These are phyloP conservation scores for Beauveria caledonica DNA, from an alignment of 2,329 filamentous ascomycete genomes.

Conservation along the genomic window DNA sequence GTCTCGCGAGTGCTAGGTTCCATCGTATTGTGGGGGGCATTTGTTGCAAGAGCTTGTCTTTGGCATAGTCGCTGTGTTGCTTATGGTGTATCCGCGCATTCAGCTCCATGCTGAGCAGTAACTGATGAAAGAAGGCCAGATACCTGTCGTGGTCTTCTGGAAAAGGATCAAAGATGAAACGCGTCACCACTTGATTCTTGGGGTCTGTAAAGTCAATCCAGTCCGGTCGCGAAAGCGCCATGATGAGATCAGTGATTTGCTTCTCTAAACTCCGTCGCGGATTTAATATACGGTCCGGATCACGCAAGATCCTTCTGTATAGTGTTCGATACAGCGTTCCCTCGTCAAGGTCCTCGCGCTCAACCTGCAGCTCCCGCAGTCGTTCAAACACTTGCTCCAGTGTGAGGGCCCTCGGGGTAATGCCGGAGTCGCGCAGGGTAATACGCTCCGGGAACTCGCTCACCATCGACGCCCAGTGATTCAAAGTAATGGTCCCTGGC, in stretches of 20 bases:
- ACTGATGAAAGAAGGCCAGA: conserved; percentile 64
- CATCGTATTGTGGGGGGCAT: conserved; percentile 65
- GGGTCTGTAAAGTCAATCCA: conserved; percentile 68
- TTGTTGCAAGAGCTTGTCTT: conserved; percentile 54
- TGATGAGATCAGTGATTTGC: conserved; percentile 65
- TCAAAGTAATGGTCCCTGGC: conserved; percentile 64
- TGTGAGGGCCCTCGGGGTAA: conserved; percentile 52
- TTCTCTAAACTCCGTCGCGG: conserved; percentile 58
- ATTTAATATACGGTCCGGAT: conserved; percentile 53
- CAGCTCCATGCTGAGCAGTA: conserved; percentile 66
- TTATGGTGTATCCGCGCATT: conserved; percentile 60
- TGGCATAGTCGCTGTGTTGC: conserved; percentile 53
- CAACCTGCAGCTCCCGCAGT: conserved; percentile 48
- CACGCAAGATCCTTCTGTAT: conserved; percentile 60
- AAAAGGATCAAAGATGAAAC: conserved; percentile 58
- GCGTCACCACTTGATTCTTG: conserved; percentile 64
- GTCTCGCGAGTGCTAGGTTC: conserved; percentile 63
- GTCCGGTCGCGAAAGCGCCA: conserved; percentile 56
- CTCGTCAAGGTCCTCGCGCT: conserved; percentile 48
- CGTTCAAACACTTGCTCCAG: conserved; percentile 50
- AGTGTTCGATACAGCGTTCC: conserved; percentile 53
- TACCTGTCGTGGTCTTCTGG: conserved; percentile 49
- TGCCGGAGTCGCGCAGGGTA: conserved; percentile 48
- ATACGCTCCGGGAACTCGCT: conserved; percentile 49
- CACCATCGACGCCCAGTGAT: conserved; percentile 56